Percentiles rank a stretch among this genome's conserved stretches.
phyloP scores from a whole-genome alignment of 2,329 filamentous ascomycete species.

The Penicillium sp. region DNA sequence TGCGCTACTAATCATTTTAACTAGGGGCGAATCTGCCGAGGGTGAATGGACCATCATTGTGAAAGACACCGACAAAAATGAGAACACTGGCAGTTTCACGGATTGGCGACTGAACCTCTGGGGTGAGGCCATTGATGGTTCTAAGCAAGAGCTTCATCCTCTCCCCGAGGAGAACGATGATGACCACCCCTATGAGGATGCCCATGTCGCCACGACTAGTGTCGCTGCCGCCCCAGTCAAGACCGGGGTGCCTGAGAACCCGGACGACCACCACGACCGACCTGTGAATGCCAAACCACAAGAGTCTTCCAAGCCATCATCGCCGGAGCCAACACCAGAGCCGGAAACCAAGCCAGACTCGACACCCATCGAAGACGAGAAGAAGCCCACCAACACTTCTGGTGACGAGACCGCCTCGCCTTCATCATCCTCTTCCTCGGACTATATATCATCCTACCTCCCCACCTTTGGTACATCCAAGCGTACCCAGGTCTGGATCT shows the following conservation, averaged over 20 bases:
- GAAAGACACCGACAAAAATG: conserved; percentile 79
- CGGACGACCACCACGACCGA: conserved; percentile 66
- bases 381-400: conserved; percentile 30
- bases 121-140: conserved; percentile 80
- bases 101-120: conserved; percentile 95
- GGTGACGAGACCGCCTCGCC: conserved; percentile 25
- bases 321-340: conserved; percentile 16
- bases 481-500: conserved; percentile 91
- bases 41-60: conserved; percentile 91
- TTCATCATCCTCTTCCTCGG: conserved; percentile 36
- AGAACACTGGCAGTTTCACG: conserved; percentile 72
- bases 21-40: conserved; percentile 80
- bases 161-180: conserved; percentile 84
- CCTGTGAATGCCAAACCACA: conserved; percentile 63
- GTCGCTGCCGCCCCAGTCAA: conserved; percentile 51
- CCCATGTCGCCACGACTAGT: conserved; percentile 65
- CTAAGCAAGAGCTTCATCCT: conserved; percentile 72
- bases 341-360: conserved; percentile 11
- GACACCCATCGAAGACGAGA: conserved; percentile 18
- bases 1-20: conserved; percentile 35
- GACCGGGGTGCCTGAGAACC: conserved; percentile 47
- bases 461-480: conserved; percentile 88
- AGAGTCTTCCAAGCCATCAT: conserved; percentile 19
- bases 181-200: conserved; percentile 70
- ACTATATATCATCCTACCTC: conserved; percentile 79